Base-by-base conservation (phyloP, 768 basidiomycete genomes). In the Erythrobasidium yunnanense region DNA sequence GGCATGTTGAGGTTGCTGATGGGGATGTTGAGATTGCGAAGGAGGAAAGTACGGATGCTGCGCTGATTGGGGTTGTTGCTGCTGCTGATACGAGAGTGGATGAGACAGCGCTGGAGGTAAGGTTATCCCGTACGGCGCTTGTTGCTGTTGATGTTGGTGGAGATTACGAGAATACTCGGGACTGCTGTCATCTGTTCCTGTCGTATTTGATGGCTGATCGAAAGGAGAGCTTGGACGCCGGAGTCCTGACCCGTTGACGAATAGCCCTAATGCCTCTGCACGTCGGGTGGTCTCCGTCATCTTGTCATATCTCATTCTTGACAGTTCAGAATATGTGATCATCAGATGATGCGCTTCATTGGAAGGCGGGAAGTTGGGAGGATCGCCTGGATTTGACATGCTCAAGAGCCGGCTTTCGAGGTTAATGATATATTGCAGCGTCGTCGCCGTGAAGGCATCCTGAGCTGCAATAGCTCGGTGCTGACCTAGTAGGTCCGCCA, bases 371-470 rank as follows among this genome's bases (percentile, higher is more conserved):
- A 69, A 73, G 5, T 32, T 33, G 22, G 60, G 60, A 42, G 62
- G 58, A 55, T 68, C 65, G 18, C 55, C 35, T 25, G 60, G 60
- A 51, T 63, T 49, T 32, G 49, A 6, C 2, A 63, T 11, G 20
- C 4, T n/a, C 32, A 77, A 80, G 75, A 74, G 81, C 81, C 80
- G 68, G 79, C 80, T 50, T 77, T 88, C 87, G 69, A 81, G 77
- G 70, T 85, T 83, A 71, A 90, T 78, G 75, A 88, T 86, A 77
- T 87, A 88, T 66, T 85, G 83, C 71, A 91, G 85, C 67, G 90
- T 74, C 71, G 82, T 83, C 76, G 88, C 86, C 83, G 88, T 85
- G 60, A 90, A 75, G 45, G 83, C 83, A 70, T 92, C 90, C 78
- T 90, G 88, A 76, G 88, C 85, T 32, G 85, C 86, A 83, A 85